These are phyloP conservation scores for Pythium aristosporum DNA, from an alignment of 352 stramenopile species.

Conservation along the genomic window DNA sequence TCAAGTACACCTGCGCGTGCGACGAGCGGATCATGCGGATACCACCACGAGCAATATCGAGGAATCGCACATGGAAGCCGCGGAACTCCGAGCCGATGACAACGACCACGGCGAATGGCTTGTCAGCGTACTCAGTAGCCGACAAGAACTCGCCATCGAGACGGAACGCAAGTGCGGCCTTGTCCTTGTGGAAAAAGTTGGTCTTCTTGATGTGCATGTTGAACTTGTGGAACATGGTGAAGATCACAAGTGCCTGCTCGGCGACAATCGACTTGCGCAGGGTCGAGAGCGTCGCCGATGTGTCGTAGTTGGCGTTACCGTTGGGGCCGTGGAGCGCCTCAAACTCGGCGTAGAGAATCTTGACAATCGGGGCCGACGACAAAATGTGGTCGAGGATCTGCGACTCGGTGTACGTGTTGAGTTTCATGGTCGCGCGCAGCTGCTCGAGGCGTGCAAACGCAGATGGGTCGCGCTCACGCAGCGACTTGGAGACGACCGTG, in stretches of 20 bases:
- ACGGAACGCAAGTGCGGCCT: slow-evolving; percentile 71
- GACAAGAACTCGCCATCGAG: slow-evolving; percentile 76
- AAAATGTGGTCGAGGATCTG: slow-evolving; percentile 87
- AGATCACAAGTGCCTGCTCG: slow-evolving; percentile 76
- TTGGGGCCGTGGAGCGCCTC: slow-evolving; percentile 60
- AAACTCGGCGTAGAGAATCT: slow-evolving; percentile 81
- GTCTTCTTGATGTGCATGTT: slow-evolving; percentile 82
- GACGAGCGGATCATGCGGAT: slow-evolving; percentile 91
- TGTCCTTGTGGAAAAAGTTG: slow-evolving; percentile 85
- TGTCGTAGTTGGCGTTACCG: slow-evolving; percentile 40
- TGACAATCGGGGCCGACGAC: slow-evolving; percentile 62
- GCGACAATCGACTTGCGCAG: slow-evolving; percentile 74
- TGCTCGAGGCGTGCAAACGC: slow-evolving; percentile 77
- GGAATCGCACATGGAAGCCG: slow-evolving; percentile 97
- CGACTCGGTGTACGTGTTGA: slow-evolving; percentile 86
- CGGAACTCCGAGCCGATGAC: slow-evolving; percentile 95
- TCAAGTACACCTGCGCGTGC: slow-evolving; percentile 88
- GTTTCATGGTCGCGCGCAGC: slow-evolving; percentile 80
- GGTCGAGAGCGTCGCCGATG: slow-evolving; percentile 54
- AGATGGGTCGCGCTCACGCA: slow-evolving; percentile 71
- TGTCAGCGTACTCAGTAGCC: slow-evolving; percentile 73
- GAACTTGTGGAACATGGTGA: slow-evolving; percentile 82
- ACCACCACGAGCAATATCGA: slow-evolving; percentile 95
- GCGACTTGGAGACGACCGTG: slow-evolving; percentile 74
- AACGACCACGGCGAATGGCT: slow-evolving; percentile 94